These are phyloP conservation scores for Daldinia eschscholtzii DNA, from an alignment of 2,329 filamentous ascomycete species.

Conservation along the genomic window DNA sequence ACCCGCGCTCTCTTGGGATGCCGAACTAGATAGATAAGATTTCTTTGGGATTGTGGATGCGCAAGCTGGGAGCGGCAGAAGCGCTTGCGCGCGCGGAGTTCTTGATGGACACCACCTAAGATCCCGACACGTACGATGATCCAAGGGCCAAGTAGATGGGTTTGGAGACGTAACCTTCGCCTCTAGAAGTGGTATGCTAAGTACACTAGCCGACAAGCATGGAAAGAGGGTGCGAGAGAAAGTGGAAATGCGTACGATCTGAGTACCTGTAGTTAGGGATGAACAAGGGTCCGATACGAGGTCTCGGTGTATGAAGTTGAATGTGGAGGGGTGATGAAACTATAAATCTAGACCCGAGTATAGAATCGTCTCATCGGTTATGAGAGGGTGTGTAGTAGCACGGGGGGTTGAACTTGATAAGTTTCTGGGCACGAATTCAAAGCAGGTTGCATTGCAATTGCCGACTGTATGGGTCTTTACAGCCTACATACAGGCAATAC, in stretches of 20 bases:
- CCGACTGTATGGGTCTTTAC: no score
- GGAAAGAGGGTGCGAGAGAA: conserved; percentile 43
- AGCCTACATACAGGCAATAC: background rate
- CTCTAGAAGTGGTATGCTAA: conserved; percentile 29
- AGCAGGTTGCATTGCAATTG: no score
- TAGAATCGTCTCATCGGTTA: background rate
- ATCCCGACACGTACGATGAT: no score
- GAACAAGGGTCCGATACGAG: background rate
- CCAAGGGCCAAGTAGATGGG: conserved; percentile 27
- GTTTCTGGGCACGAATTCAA: no score
- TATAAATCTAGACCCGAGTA: background rate
- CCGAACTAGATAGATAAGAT: no score
- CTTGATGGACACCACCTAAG: no score
- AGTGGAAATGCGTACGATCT: conserved; percentile 40
- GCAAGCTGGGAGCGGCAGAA: no score
- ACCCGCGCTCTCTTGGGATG: no score
- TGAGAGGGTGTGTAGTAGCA: background rate
- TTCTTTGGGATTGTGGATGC: no score
- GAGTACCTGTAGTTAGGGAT: conserved; percentile 3
- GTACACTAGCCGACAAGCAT: conserved; percentile 38
- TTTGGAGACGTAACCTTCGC: conserved; percentile 30
- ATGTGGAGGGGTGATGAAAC: background rate
- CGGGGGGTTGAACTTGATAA: background rate
- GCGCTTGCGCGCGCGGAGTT: no score
- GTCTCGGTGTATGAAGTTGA: background rate